Evolutionary conservation across 257 asterid species (phyloP), one percentile per base, ranked within the genome.

Genomic region (Ilex aquifolium): DNA sequence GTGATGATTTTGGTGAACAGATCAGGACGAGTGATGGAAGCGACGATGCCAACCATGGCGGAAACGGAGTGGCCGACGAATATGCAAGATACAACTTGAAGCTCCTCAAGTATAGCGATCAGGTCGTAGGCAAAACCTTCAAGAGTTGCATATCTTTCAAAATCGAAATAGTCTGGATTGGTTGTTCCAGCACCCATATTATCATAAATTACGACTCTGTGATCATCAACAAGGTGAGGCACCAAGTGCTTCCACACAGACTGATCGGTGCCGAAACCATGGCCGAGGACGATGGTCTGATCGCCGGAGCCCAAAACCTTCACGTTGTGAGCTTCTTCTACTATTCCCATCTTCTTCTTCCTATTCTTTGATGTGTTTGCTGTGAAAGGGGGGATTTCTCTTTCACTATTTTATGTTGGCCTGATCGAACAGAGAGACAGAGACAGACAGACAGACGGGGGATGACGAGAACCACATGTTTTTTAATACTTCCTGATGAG

Each of bases 111-210:
- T 12, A 77, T 75, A 3, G 86, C 79, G 5, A 81, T 44, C 31
- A 81, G 60, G 61, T 81, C 81, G 10, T 70, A 68, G 0, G 83
- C 82, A 63, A 72, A 77, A 1, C 86, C 86, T 68, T 81, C 78
- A 2, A 81, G 82, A 8, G 72, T 60, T 0, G 81, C 44, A 10
- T 81, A 75, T 27, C 80, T 65, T 53, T 81, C 76, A 44, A 81
- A 81, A 30, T 81, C 80, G 15, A 81, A 81, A 73, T 77, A 77
- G 13, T 81, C 83, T 4, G 83, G 86, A 56, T 81, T 77, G 0
- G 86, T 81, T 1, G 83, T 49, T 1, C 86, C 86, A 6, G 83
- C 66, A 2, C 86, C 86, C 78, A 81, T 81, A 61, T 81, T 81
- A 27, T 81, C 86, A 32, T 74, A 81, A 12, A 81, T 53, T 2